Evolutionary conservation across 1,284 basidiomycete genomes (phyloP), one percentile per base, ranked within the genome.

Genomic region (Ustilago loliicola): DNA sequence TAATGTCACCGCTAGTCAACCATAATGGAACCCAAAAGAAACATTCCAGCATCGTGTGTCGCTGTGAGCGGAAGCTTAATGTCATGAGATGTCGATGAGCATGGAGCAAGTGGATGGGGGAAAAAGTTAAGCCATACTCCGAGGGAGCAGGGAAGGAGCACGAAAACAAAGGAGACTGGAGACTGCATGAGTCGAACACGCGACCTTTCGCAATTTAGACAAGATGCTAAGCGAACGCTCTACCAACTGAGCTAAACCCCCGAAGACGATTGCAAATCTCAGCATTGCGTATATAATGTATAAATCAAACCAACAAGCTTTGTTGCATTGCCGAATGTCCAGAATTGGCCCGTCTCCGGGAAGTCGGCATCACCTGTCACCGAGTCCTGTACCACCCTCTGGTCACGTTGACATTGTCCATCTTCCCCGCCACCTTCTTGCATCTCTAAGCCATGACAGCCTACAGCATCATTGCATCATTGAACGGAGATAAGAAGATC

Each of bases 201-300:
- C 75, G 75, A 73, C 75, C 70, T 73, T 77, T 77, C 75, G 71
- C 75, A 77, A 21, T 19, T 69, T 72, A 72, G 69, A 67, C 65
- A 60, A 50, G n/a, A 70, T 78, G 76, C 76, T 78, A 78, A 78
- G 76, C 76, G 76, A 78, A 78, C 68, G 72, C 76, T 79, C 76
- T 79, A 75, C 76, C 76, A 79, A 79, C 76, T 79, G 76, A 79
- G 76, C 76, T 75, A 78, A 78, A 78, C 66, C 76, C 76, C 76
- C 76, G 1, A 10, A 48, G 40, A 19, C 5, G 0, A 0, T 21
- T 0, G 3, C n/a, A n/a, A 1, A 1, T 1, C 0, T 2, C 6
- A 10, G n/a, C 10, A 58, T 66, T 61, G 58, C 32, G 21, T 51
- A 9, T 51, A 55, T 58, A 52, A 48, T 10, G 1, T 4, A 10